These are phyloP conservation scores for Fusarium sterilihyphosum DNA, from an alignment of 2,329 filamentous ascomycete species.

Conservation along the genomic window DNA sequence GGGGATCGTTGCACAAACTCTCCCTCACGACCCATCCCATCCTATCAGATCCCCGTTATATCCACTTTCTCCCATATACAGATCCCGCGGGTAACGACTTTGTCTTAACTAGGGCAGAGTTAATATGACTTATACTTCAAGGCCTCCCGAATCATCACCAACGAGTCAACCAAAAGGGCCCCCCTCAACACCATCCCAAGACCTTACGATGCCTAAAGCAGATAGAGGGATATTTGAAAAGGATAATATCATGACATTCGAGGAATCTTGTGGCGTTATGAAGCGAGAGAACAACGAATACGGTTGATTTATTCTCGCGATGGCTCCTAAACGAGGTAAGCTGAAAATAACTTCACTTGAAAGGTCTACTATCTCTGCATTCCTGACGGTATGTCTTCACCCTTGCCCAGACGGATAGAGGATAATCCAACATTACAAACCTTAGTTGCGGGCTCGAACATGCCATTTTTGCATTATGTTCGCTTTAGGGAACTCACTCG, in stretches of 20 bases:
- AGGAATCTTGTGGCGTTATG: background rate
- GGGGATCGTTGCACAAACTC: background rate
- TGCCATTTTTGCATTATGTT: background rate
- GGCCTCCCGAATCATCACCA: background rate
- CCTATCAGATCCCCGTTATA: background rate
- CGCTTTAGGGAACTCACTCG: background rate
- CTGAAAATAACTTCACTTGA: background rate
- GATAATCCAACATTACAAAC: background rate
- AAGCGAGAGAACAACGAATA: background rate
- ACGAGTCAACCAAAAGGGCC: background rate
- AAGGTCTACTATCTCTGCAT: background rate
- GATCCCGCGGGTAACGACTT: background rate
- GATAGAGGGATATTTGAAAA: background rate
- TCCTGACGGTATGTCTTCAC: background rate
- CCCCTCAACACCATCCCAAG: background rate
- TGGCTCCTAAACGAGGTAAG: background rate
- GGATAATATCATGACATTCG: background rate
- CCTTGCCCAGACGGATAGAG: background rate
- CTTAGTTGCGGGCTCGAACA: background rate
- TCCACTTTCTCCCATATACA: background rate
- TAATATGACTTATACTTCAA: background rate
- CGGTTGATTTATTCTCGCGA: background rate
- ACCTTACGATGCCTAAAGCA: background rate
- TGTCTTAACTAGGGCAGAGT: background rate
- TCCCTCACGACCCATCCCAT: background rate